Base-by-base conservation (phyloP, 805 yeast species). In the Schwanniomyces occidentalis region DNA sequence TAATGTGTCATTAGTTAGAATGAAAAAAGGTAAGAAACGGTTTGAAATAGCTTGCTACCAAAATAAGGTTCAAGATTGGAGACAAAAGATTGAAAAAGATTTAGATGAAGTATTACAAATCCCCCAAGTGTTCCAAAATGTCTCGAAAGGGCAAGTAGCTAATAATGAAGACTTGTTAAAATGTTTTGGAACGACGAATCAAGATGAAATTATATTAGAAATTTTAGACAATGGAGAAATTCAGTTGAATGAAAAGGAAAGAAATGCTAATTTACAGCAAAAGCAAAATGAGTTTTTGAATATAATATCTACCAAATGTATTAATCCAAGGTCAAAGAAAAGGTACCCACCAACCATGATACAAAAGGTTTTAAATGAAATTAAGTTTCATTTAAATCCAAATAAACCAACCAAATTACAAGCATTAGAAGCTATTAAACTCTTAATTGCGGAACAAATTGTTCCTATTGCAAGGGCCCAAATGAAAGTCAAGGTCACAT, bases 31-130 rank as follows among this genome's bases (percentile, higher is more conserved):
- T 26, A 88, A 87, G 56, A 86, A 87, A 60, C 70, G 96, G 45
- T 93, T 89, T 50, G 99, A 93, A 61, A 76, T 93, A 28, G 98
- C 98, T 0, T 93, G 99, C 54, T 93, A 93, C 58, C 96, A 87
- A 54, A 93, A 93, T 52, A 93, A 93, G 55, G 96, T 93, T 4
- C 98, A 91, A 58, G 99, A 93, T 58, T 93, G 89, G 79, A 73
- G 97, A 48, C 75, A 77, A 42, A 85, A 84, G 39, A 80, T 86
- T 5, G 99, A 93, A 54, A 91, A 87, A 48, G 96, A 93, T 56
- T 58, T 93, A 6, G 98, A 93, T 63, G 99, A 93, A 55, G 99
- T 93, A 2, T 68, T 93, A 23, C 99, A 93, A 58, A 88, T 93
- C 34, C 96, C 89, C n/a, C 96, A 85, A 58, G 95, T 93, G 1